Percentiles rank a stretch among this genome's conserved stretches.
phyloP scores from a whole-genome alignment of 331 rosid genomes.

The Rosa hybrid region DNA sequence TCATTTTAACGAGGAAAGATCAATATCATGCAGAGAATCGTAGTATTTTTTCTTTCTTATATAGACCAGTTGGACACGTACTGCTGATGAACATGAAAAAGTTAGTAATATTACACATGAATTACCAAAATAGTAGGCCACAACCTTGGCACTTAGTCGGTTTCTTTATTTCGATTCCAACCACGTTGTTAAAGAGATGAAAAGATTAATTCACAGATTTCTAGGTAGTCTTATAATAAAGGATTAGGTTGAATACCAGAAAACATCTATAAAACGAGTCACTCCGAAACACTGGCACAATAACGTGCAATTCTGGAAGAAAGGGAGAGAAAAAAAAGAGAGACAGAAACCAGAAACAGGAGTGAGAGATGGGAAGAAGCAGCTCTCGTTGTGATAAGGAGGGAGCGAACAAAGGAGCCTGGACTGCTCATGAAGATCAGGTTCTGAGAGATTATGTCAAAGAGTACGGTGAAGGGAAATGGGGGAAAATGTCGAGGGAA shows the following conservation, averaged over 20 bases:
- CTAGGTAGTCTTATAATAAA: neutral
- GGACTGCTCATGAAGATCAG: conserved; percentile 43
- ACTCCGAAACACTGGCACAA: neutral
- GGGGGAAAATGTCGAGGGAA: conserved; percentile 32
- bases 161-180: conserved; percentile 1
- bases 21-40: neutral
- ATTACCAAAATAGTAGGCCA: neutral
- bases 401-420: conserved; percentile 26
- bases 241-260: neutral
- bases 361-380: conserved; percentile 1
- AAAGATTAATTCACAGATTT: conserved; percentile 11
- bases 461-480: conserved; percentile 32
- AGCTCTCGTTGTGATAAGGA: neutral
- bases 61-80: neutral
- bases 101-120: neutral
- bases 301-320: conserved; percentile 5
- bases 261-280: neutral
- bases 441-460: conserved; percentile 25
- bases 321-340: neutral
- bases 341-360: neutral
- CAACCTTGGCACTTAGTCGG: neutral
- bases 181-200: neutral
- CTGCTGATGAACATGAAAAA: neutral
- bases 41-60: neutral
- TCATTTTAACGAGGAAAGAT: neutral